Base-by-base conservation (phyloP, 257 asterid genomes). In the Solanum sejunctum region DNA sequence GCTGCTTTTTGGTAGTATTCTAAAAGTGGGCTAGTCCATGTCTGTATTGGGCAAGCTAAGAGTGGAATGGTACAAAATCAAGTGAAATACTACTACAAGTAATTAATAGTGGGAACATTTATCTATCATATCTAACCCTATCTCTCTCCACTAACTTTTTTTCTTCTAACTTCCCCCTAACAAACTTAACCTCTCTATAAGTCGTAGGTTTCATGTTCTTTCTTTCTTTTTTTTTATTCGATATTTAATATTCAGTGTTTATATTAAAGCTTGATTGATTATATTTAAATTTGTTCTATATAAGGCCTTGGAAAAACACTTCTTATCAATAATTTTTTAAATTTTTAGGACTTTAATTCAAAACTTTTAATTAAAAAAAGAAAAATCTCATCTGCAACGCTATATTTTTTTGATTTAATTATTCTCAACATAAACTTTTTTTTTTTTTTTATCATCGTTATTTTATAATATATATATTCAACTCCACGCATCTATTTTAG, bases 21-120 rank as follows among this genome's bases (percentile, higher is more conserved):
- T 58, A 58, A 10, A 58, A 58, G 28, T n/a, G 66, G 32, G 28
- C 66, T 58, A 58, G 88, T 83, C 87, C 84, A 85, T 89, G 87
- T 23, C 90, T 87, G 89, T 83, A 88, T 88, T 85, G 84, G 89
- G 92, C 84, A 89, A 28, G 86, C 86, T 83, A 57, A 69, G 66
- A 82, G 85, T 86, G 83, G 66, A 87, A 75, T 49, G 61, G 56
- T 84, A 86, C 87, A 85, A 86, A 72, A 89, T 87, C 90, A 84
- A 69, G 85, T 69, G 70, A 71, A 66, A 83, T 69, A 69, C 81
- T 69, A 69, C 70, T 69, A 69, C 70, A 20, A 67, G 13, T 83
- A 66, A 63, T 47, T 66, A 66, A 9, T 83, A 52, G 70, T 69
- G 85, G 81, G 79, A 67, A 52, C 64, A 67, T 52, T 32, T 32